Conservation (phyloP, 2,329 filamentous ascomycete genomes). For the Pseudogymnoascus sp. region DNA sequence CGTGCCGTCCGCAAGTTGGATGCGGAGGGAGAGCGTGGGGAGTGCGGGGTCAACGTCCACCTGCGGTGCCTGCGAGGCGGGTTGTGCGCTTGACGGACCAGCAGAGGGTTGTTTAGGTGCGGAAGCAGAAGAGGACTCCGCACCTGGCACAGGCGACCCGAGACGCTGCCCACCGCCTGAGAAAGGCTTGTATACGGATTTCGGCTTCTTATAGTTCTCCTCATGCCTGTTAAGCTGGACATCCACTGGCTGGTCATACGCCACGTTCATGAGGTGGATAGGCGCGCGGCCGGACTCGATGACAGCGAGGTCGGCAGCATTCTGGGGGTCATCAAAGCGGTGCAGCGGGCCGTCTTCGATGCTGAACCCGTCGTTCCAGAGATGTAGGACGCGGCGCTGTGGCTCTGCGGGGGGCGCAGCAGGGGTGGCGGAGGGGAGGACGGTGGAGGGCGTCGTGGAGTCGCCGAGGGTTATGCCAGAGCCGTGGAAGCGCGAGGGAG, state of each 20-base stretch:
- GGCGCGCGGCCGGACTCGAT: slow-evolving; percentile 72
- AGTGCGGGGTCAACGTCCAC: slow-evolving; percentile 55
- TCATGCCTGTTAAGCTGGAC: slow-evolving; percentile 67
- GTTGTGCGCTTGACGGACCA: slow-evolving; percentile 29
- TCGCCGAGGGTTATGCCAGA: slow-evolving; percentile 70
- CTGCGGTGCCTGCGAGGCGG: slow-evolving; percentile 27
- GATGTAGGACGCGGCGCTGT: slow-evolving; percentile 63
- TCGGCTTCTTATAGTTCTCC: slow-evolving; percentile 65
- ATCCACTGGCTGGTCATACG: slow-evolving; percentile 67
- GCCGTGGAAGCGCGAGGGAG: slow-evolving; percentile 55
- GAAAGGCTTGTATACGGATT: slow-evolving; percentile 72
- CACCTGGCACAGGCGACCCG: slow-evolving; percentile 68
- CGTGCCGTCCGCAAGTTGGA: slow-evolving; percentile 72
- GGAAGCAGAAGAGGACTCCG: slow-evolving; percentile 30
- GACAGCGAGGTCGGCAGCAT: slow-evolving; percentile 64
- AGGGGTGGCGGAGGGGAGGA: slow-evolving; percentile 42
- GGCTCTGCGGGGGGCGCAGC: slow-evolving; percentile 37
- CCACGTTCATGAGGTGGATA: slow-evolving; percentile 69
- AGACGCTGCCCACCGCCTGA: slow-evolving; percentile 64
- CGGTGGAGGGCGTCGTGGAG: slow-evolving; percentile 64
- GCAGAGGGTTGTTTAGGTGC: slow-evolving; percentile 26
- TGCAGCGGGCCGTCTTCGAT: slow-evolving; percentile 73
- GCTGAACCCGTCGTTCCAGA: slow-evolving; percentile 81
- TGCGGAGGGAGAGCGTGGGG: slow-evolving; percentile 63
- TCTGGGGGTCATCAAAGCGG: slow-evolving; percentile 71